Conservation (phyloP, 306 rosid species). For the Castanea sativa region DNA sequence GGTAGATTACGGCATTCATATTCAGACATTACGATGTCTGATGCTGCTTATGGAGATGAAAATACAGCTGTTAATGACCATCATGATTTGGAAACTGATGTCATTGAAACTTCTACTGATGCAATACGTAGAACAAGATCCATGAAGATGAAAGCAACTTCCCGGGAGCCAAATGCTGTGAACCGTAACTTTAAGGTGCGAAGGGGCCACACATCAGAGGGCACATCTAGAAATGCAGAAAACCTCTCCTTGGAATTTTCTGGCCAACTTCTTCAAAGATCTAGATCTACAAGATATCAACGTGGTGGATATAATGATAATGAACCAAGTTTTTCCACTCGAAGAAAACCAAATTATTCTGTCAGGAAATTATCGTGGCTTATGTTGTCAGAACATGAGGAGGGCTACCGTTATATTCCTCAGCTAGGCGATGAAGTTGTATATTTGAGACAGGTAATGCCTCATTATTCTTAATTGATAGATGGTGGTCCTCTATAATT, state of each 20-base stretch:
- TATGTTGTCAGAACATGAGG: slow-evolving; percentile 64
- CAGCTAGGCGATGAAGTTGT: slow-evolving; percentile 89
- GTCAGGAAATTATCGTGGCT: slow-evolving; percentile 68
- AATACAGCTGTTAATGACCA: slow-evolving; percentile 20
- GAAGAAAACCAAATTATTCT: slow-evolving; percentile 35
- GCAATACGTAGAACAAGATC: slow-evolving; percentile 52
- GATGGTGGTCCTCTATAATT: slow-evolving; percentile 5
- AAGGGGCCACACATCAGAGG: slow-evolving; percentile 37
- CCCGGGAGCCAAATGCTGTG: slow-evolving; percentile 36
- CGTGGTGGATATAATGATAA: slow-evolving; percentile 24
- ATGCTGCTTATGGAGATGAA: slow-evolving; percentile 20
- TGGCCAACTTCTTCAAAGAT: slow-evolving; percentile 42
- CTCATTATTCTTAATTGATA: background rate
- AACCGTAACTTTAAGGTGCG: slow-evolving; percentile 36
- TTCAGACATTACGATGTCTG: slow-evolving; percentile 24
- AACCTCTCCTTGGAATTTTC: slow-evolving; percentile 29
- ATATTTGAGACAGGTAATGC: slow-evolving; percentile 75
- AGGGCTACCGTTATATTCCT: slow-evolving; percentile 74
- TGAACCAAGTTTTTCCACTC: slow-evolving; percentile 35
- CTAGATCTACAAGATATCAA: slow-evolving; percentile 48
- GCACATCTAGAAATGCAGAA: slow-evolving; percentile 39
- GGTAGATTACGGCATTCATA: slow-evolving; percentile 27
- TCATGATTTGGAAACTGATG: slow-evolving; percentile 32
- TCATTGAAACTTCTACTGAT: slow-evolving; percentile 33
- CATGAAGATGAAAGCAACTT: slow-evolving; percentile 44